These are phyloP conservation scores for Pueraria montana DNA, from an alignment of 306 rosid species.

Conservation along the genomic window DNA sequence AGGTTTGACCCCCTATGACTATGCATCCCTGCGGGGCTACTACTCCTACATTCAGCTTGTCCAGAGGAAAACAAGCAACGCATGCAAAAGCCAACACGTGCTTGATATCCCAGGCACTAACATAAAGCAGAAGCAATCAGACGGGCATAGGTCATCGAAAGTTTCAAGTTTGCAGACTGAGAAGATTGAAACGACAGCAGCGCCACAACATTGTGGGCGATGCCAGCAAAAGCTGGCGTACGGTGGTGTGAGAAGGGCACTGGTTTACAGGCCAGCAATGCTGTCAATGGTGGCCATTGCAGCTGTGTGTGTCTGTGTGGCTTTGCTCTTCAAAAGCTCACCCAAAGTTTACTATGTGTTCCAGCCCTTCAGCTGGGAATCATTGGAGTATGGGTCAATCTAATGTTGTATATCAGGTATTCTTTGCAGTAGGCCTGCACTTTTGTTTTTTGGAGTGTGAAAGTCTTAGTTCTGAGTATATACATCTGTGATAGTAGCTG, in stretches of 20 bases:
- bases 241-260: constrained; percentile 58
- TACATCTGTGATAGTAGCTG: constrained; percentile 42
- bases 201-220: constrained; percentile 51
- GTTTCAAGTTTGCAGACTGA: constrained; percentile 67
- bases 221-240: constrained; percentile 65
- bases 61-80: constrained; percentile 69
- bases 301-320: constrained; percentile 95
- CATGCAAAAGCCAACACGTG: constrained; percentile 59
- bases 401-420: constrained; percentile 49
- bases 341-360: constrained; percentile 79
- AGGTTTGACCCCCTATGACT: constrained; percentile 83
- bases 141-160: constrained; percentile 56
- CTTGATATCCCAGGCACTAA: constrained; percentile 72
- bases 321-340: constrained; percentile 94
- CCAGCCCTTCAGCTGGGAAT: constrained; percentile 95
- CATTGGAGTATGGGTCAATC: constrained; percentile 77
- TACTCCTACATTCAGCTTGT: constrained; percentile 81
- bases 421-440: constrained; percentile 39
- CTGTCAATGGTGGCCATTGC: constrained; percentile 95
- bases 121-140: constrained; percentile 58
- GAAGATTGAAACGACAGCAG: constrained; percentile 46
- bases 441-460: constrained; percentile 24
- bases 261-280: constrained; percentile 88
- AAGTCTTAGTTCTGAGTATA: constrained; percentile 40
- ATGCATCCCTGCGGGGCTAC: constrained; percentile 72